Conservation (phyloP, 2,329 filamentous ascomycete species). For the Periconia macrospinosa region DNA sequence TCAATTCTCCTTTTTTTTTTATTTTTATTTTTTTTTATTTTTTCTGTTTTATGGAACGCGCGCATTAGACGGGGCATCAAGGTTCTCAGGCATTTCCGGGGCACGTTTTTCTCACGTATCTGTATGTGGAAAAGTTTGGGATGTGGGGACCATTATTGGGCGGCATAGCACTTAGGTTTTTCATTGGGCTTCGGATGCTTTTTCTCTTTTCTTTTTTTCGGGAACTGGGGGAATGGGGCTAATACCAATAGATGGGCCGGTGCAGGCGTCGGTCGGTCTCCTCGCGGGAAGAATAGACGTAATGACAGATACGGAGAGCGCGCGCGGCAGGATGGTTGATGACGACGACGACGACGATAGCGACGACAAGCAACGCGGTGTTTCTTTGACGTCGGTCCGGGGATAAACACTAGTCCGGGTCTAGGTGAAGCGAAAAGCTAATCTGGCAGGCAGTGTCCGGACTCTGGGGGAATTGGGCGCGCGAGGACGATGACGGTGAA, state of each 20-base stretch:
- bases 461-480: too few species aligned
- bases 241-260: slow-evolving; percentile 25
- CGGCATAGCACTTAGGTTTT: background rate
- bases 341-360: background rate
- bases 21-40: background rate
- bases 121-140: background rate
- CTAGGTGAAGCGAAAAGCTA: too few species aligned
- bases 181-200: background rate
- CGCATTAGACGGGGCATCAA: background rate
- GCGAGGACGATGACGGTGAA: too few species aligned
- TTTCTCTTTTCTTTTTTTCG: background rate
- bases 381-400: too few species aligned
- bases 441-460: too few species aligned
- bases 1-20: background rate
- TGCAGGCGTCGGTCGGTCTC: slow-evolving; percentile 35
- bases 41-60: background rate
- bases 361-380: background rate
- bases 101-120: background rate
- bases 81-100: background rate
- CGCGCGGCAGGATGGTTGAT: background rate
- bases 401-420: too few species aligned
- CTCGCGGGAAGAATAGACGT: slow-evolving; percentile 1
- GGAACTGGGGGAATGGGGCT: slow-evolving; percentile 9
- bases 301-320: background rate
- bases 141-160: background rate